A percentile compares a stretch with the other conserved stretches of the same genome.
Conservation (phyloP, 164 flowering plant species). For the Stephania cephalantha region DNA sequence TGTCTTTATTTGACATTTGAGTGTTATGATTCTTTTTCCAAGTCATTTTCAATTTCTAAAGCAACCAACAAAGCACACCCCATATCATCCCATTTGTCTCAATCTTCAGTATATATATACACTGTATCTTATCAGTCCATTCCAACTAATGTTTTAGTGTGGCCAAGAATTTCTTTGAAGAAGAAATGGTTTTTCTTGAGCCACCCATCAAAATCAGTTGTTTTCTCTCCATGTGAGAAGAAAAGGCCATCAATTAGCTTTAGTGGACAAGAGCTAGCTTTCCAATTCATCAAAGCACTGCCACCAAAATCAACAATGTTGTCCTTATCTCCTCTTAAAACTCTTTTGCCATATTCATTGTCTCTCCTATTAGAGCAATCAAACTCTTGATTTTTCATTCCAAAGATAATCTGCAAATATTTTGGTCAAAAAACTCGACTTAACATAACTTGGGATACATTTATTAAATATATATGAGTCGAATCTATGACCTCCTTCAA, state of each 20-base stretch:
- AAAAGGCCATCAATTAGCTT: not conserved
- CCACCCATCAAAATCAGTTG: constrained; percentile 1
- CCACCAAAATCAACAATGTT: not conserved
- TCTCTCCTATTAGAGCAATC: not conserved
- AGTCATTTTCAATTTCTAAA: too few relatives aligned
- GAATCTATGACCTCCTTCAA: too few relatives aligned
- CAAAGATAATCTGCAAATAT: too few relatives aligned
- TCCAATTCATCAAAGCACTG: not conserved
- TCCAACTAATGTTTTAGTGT: not conserved
- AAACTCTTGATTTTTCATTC: too few relatives aligned
- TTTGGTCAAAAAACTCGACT: too few relatives aligned
- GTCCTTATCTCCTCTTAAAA: not conserved
- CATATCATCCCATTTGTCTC: not conserved
- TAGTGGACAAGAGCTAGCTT: not conserved
- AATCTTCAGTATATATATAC: too few relatives aligned
- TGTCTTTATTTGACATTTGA: too few relatives aligned
- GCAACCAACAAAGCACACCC: too few relatives aligned
- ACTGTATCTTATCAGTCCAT: not conserved
- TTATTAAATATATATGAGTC: too few relatives aligned
- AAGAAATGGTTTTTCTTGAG: not conserved
- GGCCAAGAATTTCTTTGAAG: not conserved
- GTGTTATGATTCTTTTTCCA: too few relatives aligned
- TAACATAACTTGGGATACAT: too few relatives aligned
- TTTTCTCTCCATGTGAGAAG: not conserved
- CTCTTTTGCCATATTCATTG: not conserved